Conservation (phyloP, 345 rosid species). For the Odontarrhena argentea region DNA sequence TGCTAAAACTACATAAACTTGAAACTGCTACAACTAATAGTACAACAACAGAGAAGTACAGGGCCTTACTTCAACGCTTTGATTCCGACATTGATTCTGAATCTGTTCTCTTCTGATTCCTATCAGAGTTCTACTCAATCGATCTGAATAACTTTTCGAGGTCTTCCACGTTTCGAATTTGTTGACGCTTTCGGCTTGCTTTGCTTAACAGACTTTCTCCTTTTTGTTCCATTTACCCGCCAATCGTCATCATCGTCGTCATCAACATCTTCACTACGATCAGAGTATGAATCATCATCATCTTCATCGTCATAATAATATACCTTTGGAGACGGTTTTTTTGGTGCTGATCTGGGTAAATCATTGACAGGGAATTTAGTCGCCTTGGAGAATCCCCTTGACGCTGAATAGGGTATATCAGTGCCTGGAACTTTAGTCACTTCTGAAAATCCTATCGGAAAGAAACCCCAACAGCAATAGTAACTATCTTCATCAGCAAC, state of each 20-base stretch:
- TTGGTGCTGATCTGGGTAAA: slow-evolving; percentile 47
- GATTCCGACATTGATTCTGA: not conserved
- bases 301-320: slow-evolving; percentile 44
- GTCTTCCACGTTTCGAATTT: slow-evolving; percentile 46
- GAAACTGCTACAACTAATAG: slow-evolving; percentile 33
- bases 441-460: slow-evolving; percentile 67
- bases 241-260: slow-evolving; percentile 49
- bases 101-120: not conserved
- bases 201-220: slow-evolving; percentile 49
- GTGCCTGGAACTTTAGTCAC: slow-evolving; percentile 22
- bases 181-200: slow-evolving; percentile 47
- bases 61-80: slow-evolving; percentile 42
- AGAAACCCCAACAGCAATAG: slow-evolving; percentile 84
- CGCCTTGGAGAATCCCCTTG: slow-evolving; percentile 51
- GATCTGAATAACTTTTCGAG: slow-evolving; percentile 42
- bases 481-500: slow-evolving; percentile 52
- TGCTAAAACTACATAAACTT: slow-evolving; percentile 16
- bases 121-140: slow-evolving; percentile 14
- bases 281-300: slow-evolving; percentile 51
- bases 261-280: slow-evolving; percentile 53
- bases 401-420: slow-evolving; percentile 29
- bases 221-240: slow-evolving; percentile 43
- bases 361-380: slow-evolving; percentile 19
- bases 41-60: slow-evolving; percentile 33
- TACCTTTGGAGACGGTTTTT: slow-evolving; percentile 47